Evolutionary conservation across 345 rosid genomes (phyloP), one percentile per base, ranked within the genome.

Genomic region (Streptanthus diversifolius): DNA sequence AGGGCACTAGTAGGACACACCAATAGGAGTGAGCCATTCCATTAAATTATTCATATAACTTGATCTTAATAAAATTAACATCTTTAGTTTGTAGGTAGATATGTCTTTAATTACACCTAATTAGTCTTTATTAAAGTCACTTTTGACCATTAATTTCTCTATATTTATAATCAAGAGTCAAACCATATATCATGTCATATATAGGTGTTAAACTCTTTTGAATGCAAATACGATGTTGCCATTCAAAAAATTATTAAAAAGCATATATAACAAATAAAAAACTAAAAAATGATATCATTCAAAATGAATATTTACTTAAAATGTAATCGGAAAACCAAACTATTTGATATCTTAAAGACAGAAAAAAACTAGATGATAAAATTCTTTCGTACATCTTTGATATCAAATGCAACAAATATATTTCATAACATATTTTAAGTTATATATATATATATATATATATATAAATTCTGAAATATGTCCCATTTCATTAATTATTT

Each of bases 1-100:
- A 39, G 75, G 69, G 62, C 44, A 62, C 62, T 51, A 41, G 75
- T 71, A 62, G 75, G 75, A 60, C 75, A 60, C 75, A 71, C 3
- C 41, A 3, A 30, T 39, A 37, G 13, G 30, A 51, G 13, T 10
- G 27, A 69, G 36, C 22, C 59, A 36, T 25, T 60, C 25, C 51
- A 60, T 17, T 56, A 33, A 3, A 15, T 68, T 54, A 40, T 36
- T 66, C 9, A 45, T 15, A 40, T 22, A 29, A n/a, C 14, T 15
- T 59, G 5, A 33, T 47, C 27, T 15, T 45, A 18, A 41, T 30
- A 56, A 4, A 13, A 40, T 36, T 35, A 36, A 47, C 29, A 10
- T 24, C 32, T 48, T 25, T n/a, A n/a, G n/a, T n/a, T n/a, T 60
- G 35, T 45, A 58, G 58, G 48, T 47, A 30, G 39, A 47, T 45